Percentiles rank a stretch among this genome's conserved stretches.
Conservation (phyloP, 306 rosid species). For the Fragaria nilgerrensis region DNA sequence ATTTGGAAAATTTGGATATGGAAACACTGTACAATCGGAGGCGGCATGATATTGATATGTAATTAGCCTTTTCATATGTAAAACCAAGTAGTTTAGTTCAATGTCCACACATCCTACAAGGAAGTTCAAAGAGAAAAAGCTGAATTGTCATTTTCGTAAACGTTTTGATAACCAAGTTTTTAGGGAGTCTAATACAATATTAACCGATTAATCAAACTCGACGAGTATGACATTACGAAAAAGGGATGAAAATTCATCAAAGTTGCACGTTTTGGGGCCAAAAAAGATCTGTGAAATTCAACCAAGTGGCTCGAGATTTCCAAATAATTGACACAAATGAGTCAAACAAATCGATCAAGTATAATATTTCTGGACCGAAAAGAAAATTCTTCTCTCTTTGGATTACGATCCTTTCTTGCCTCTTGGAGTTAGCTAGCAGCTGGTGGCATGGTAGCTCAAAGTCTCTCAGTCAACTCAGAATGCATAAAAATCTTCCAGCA, state of each 20-base stretch:
- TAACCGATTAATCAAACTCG: not conserved
- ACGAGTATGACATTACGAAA: not conserved
- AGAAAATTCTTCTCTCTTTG: not conserved
- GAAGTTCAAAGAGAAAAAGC: not conserved
- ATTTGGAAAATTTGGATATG: not conserved
- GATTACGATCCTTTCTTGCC: conserved; percentile 10
- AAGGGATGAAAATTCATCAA: not conserved
- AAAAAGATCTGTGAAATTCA: not conserved
- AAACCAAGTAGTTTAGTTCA: not conserved
- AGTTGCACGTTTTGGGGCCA: conserved; percentile 5
- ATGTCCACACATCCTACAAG: not conserved
- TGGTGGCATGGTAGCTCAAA: not conserved
- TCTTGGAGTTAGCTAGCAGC: not conserved
- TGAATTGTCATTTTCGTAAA: not conserved
- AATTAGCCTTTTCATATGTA: not conserved
- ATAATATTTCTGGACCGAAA: not conserved
- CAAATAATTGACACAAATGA: conserved; percentile 15
- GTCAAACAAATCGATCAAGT: conserved; percentile 12
- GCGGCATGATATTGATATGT: not conserved
- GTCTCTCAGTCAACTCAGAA: not conserved
- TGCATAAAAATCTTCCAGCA: not conserved
- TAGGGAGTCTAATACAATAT: not conserved
- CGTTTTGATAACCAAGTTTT: not conserved
- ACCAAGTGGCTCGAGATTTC: not conserved
- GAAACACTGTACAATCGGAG: not conserved